phyloP scores from a whole-genome alignment of 1,284 basidiomycete genomes.

The Sphagnurus paluster region DNA sequence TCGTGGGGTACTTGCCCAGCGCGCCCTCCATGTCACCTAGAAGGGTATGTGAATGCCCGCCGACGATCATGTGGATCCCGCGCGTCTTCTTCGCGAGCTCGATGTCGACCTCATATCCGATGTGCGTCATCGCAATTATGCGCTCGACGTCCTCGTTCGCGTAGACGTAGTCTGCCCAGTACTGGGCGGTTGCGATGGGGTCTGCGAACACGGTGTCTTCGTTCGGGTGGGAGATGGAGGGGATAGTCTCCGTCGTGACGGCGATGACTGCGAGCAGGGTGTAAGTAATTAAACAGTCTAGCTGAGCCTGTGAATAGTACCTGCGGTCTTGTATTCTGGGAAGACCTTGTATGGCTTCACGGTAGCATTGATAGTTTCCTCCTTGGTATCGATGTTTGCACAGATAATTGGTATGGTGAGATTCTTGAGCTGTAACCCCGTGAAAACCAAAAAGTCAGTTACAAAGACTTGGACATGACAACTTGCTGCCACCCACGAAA shows the following conservation, averaged over 20 bases:
- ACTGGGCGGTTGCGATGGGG: slow-evolving; percentile 13
- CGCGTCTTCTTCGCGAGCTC: slow-evolving; percentile 10
- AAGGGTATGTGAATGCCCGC: slow-evolving; percentile 10
- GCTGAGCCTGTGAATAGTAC: neutral
- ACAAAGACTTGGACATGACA: neutral
- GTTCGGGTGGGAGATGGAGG: slow-evolving; percentile 12
- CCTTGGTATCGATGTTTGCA: slow-evolving; percentile 10
- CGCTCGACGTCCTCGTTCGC: slow-evolving; percentile 10
- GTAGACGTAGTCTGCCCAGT: slow-evolving; percentile 12
- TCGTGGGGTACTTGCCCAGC: slow-evolving; percentile 7
- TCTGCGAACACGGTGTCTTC: slow-evolving; percentile 11
- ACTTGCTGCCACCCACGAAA: neutral
- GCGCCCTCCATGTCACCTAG: slow-evolving; percentile 12
- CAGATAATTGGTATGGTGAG: slow-evolving; percentile 8
- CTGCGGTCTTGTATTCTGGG: slow-evolving; percentile 9
- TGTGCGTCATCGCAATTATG: slow-evolving; percentile 12
- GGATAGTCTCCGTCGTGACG: slow-evolving; percentile 11
- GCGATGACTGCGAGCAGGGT: slow-evolving; percentile 6
- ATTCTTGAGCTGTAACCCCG: slow-evolving; percentile 3
- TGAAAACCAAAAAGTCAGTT: neutral
- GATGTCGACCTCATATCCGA: slow-evolving; percentile 10
- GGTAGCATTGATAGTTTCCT: slow-evolving; percentile 9
- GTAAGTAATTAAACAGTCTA: neutral
- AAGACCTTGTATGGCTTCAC: slow-evolving; percentile 14
- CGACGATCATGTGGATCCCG: slow-evolving; percentile 12